Percentiles rank a stretch among this genome's conserved stretches.
These are phyloP conservation scores for Edaphochlamys debaryana DNA, from an alignment of 139 green algal genomes.

Conservation along the genomic window DNA sequence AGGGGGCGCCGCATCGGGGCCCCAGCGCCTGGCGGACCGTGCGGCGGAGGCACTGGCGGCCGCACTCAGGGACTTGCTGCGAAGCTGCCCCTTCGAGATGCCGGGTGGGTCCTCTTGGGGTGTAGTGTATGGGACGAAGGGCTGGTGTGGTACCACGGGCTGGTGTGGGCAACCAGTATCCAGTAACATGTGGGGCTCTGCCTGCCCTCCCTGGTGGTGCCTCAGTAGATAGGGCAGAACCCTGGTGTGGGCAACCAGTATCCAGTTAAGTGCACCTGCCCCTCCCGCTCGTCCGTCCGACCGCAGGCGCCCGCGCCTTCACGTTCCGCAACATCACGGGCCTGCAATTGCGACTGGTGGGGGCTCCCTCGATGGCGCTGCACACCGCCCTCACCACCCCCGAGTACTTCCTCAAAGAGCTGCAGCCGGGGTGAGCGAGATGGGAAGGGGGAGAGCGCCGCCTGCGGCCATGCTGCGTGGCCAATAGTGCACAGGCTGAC, in stretches of 20 bases:
- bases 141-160: too few species aligned
- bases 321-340: slow-evolving; percentile 9
- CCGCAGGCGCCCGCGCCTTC: neutral
- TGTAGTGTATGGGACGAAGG: too few species aligned
- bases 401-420: neutral
- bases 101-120: neutral
- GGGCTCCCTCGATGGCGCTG: slow-evolving; percentile 20
- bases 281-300: too few species aligned
- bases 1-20: neutral
- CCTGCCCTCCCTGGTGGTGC: too few species aligned
- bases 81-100: slow-evolving; percentile 7
- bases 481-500: too few species aligned
- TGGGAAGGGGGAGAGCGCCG: neutral
- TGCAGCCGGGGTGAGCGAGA: slow-evolving; percentile 11
- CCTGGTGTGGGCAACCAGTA: too few species aligned
- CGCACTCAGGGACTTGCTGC: slow-evolving; percentile 7
- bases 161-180: too few species aligned
- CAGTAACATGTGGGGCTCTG: too few species aligned
- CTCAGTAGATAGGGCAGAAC: too few species aligned
- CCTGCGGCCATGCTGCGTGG: neutral
- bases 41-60: neutral
- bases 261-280: too few species aligned
- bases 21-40: neutral
- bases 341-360: slow-evolving; percentile 21
- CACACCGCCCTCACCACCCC: slow-evolving; percentile 18